A percentile compares a stretch with the other conserved stretches of the same genome.
These are phyloP conservation scores for Pulveroboletus frians DNA, from an alignment of 768 basidiomycete genomes.

Conservation along the genomic window DNA sequence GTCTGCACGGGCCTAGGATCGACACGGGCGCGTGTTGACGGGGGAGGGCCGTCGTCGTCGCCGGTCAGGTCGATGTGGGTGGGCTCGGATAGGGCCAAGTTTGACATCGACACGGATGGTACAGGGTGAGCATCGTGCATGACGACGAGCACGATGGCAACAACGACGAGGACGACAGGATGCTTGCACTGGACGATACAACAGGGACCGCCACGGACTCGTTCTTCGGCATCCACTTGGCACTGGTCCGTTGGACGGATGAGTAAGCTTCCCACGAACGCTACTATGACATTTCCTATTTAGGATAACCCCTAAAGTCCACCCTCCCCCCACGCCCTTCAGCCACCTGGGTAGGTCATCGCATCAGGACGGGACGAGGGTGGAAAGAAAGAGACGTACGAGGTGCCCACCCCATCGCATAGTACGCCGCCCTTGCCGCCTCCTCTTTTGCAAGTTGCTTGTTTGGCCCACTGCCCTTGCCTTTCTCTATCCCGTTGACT, in stretches of 20 bases:
- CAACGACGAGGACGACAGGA: neutral
- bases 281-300: conserved; percentile 16
- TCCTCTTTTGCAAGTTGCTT: conserved; percentile 79
- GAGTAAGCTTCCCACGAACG: conserved; percentile 25
- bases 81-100: conserved; percentile 36
- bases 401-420: conserved; percentile 69
- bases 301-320: conserved; percentile 11
- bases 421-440: conserved; percentile 66
- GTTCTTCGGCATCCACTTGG: conserved; percentile 26
- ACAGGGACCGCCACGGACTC: conserved; percentile 13
- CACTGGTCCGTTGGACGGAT: conserved; percentile 11
- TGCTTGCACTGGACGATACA: too few species aligned
- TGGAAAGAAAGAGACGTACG: conserved; percentile 24
- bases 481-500: conserved; percentile 71
- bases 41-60: conserved; percentile 53
- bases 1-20: conserved; percentile 36
- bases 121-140: conserved; percentile 27
- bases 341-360: conserved; percentile 14
- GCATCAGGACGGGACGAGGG: neutral
- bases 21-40: conserved; percentile 29
- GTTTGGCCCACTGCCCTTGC: conserved; percentile 56
- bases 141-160: conserved; percentile 8
- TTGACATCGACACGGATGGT: conserved; percentile 33
- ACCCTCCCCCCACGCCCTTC: neutral
- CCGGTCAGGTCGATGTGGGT: conserved; percentile 67